A percentile compares a stretch with the other conserved stretches of the same genome.
These are phyloP conservation scores for Pavlovales sp. DNA, from an alignment of 208 protist species.

Conservation along the genomic window DNA sequence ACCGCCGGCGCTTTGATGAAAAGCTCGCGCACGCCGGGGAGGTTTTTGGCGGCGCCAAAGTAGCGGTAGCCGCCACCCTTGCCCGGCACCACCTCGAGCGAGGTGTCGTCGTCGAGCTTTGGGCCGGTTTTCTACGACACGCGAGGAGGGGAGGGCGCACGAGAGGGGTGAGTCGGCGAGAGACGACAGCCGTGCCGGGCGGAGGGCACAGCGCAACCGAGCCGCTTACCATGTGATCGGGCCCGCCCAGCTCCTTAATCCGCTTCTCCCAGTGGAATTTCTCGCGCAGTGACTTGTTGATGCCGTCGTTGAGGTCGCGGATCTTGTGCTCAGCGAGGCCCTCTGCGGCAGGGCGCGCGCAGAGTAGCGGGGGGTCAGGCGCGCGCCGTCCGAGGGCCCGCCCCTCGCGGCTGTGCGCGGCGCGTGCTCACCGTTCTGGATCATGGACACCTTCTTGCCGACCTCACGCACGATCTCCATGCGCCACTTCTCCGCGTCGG, in stretches of 20 bases:
- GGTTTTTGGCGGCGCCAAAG: constrained; percentile 73
- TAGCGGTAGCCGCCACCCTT: constrained; percentile 64
- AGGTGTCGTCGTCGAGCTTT: not conserved
- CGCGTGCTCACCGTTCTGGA: constrained; percentile 63
- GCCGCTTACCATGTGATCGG: constrained; percentile 58
- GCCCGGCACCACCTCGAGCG: constrained; percentile 7
- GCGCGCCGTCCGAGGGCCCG: no score
- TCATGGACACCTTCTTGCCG: constrained; percentile 64
- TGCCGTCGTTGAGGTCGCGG: constrained; percentile 79
- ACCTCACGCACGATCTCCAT: constrained; percentile 68
- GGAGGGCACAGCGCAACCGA: no score
- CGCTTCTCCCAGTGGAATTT: constrained; percentile 76
- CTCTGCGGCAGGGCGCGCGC: no score
- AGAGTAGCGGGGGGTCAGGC: no score
- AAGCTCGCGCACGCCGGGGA: constrained; percentile 76
- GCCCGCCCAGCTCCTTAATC: constrained; percentile 72
- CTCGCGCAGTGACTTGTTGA: constrained; percentile 76
- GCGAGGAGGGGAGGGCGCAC: no score
- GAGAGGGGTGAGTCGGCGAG: no score
- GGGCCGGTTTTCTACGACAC: not conserved
- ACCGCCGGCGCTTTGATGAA: constrained; percentile 54
- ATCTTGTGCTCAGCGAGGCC: constrained; percentile 73
- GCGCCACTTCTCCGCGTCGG: constrained; percentile 64
- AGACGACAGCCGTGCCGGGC: no score
- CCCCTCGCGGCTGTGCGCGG: no score